A percentile compares a stretch with the other conserved stretches of the same genome.
Evolutionary conservation across 2,329 filamentous ascomycete genomes (phyloP).

Genomic region (Epicoccum sorghinum): DNA sequence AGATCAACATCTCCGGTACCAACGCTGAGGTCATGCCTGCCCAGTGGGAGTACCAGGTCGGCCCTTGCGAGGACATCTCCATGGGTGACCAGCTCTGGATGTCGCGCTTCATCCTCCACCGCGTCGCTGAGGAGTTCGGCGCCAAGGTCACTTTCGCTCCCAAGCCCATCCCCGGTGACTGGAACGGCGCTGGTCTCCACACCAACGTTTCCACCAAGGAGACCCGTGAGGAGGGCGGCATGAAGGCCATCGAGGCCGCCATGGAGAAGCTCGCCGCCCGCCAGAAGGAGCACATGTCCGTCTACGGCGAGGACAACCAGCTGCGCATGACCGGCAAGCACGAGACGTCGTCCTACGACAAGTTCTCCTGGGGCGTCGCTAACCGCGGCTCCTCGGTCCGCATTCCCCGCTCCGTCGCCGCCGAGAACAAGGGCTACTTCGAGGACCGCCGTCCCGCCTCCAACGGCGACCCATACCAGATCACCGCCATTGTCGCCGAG

Average conservation of each 20-base stretch:
- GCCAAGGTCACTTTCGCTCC: conserved; percentile 94
- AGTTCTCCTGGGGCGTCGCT: conserved; percentile 92
- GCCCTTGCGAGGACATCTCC: conserved; percentile 82
- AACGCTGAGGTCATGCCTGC: conserved; percentile 99
- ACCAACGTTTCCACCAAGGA: conserved; percentile 90
- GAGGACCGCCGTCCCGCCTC: conserved; percentile 73
- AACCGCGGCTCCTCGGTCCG: conserved; percentile 95
- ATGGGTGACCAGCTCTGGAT: conserved; percentile 98
- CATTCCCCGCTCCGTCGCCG: conserved; percentile 83
- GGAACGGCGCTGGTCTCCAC: conserved; percentile 96
- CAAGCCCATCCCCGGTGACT: conserved; percentile 94
- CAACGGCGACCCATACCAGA: conserved; percentile 87
- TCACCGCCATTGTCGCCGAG: conserved; percentile 80
- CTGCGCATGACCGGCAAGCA: conserved; percentile 89
- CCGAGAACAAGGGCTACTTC: conserved; percentile 94
- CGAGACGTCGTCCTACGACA: conserved; percentile 93
- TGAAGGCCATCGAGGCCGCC: conserved; percentile 90
- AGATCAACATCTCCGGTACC: conserved; percentile 94
- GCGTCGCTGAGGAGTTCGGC: conserved; percentile 94
- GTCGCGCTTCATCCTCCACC: conserved; percentile 84
- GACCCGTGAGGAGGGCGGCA: conserved; percentile 89
- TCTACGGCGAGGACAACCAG: conserved; percentile 96
- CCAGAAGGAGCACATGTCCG: conserved; percentile 71
- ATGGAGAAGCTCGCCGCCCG: conserved; percentile 60
- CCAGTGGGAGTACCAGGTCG: conserved; percentile 98